A percentile compares a stretch with the other conserved stretches of the same genome.
phyloP scores from a whole-genome alignment of 23 red algal species.

The Rhodosorus marinus region DNA sequence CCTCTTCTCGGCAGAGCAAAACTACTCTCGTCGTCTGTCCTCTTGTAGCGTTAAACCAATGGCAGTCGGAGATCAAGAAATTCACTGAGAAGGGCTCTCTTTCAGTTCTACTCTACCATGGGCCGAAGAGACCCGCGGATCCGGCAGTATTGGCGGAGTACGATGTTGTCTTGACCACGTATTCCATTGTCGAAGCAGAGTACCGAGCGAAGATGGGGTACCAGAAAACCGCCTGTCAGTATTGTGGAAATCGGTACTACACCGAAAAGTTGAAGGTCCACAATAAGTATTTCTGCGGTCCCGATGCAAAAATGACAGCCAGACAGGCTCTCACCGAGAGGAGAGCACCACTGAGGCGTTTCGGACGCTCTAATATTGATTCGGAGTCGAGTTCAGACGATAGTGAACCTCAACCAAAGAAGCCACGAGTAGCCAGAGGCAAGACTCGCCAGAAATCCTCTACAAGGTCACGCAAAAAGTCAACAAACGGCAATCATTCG shows the following conservation, averaged over 20 bases:
- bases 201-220: neutral
- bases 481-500: neutral
- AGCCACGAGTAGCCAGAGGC: too few relatives aligned
- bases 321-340: neutral
- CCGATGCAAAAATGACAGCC: neutral
- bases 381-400: too few relatives aligned
- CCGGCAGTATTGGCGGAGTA: neutral
- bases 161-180: conserved; percentile 31
- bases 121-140: neutral
- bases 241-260: neutral
- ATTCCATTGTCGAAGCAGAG: conserved; percentile 8
- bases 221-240: neutral
- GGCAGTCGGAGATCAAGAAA: neutral
- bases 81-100: neutral
- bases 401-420: too few relatives aligned
- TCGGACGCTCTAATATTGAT: too few relatives aligned
- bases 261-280: neutral
- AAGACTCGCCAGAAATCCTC: too few relatives aligned
- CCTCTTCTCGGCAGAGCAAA: neutral
- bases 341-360: too few relatives aligned
- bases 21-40: neutral
- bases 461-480: neutral
- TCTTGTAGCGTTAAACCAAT: neutral
- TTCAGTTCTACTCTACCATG: neutral
- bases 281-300: neutral